Evolutionary conservation across 345 rosid species (phyloP), one percentile per base, ranked within the genome.

Genomic region (Trapa incisa): DNA sequence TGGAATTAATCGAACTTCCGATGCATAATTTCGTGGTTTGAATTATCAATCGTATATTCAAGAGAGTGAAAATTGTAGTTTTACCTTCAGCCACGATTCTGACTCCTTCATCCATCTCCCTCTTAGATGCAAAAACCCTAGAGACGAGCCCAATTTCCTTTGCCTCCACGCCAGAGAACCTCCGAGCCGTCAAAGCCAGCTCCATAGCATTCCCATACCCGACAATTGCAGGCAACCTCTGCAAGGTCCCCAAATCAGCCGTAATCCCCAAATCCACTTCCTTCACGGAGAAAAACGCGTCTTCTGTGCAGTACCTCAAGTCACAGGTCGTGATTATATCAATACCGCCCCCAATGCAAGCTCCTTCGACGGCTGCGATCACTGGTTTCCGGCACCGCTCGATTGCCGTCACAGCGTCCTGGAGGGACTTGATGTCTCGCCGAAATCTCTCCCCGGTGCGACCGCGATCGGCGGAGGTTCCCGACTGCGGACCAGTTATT

Each of bases 191-290:
- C 48, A 45, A 45, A 5, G 48, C 48, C 48, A 45, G 48, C 48
- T 45, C 48, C 48, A 88, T 75, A 5, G 97, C 87, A 29, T 78
- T 79, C 0, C 92, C 96, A 33, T 68, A 74, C 47, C 94, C 97
- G 14, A 93, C 87, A 5, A 90, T 90, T 17, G 69, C 65, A 13
- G 97, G 97, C 32, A 93, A 57, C 66, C 98, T 71, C 85, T 93
- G 96, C 0, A 93, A 79, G 35, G 96, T 83, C n/a, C 98, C 97
- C 4, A 90, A 81, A 78, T 90, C 98, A 6, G 94, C 96, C 15
- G 86, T 83, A 54, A 93, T 78, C 11, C 82, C 97, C 70, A 88
- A 29, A 73, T 88, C 97, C 1, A 90, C 91, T 79, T 93, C 98
- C 74, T 88, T 90, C 39, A 88, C 89, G 0, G 88, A 73, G 75